Evolutionary conservation across 805 yeast species (phyloP), one percentile per base, ranked within the genome.

Genomic region (Myxozyma geophila): DNA sequence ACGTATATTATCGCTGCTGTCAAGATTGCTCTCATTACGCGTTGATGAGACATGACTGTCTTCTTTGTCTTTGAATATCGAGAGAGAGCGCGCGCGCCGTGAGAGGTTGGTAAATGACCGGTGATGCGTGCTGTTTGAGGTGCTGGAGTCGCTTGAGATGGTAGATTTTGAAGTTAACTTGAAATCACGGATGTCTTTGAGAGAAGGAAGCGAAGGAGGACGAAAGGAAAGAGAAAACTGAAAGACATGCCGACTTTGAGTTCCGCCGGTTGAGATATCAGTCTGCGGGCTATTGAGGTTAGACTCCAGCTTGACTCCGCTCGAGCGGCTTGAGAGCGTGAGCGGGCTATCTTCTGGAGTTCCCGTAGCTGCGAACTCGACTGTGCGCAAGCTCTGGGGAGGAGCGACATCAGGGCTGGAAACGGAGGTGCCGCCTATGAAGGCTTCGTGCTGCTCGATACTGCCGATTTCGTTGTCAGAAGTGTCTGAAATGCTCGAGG

Each of bases 181-280:
- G 17, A 53, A 21, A 40, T 39, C 44, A 13, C 28, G 39, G 6
- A 54, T 54, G 15, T 54, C 58, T n/a, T 41, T 48, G 2, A 56
- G 40, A 3, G 23, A 28, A 7, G 54, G 55, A 19, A 53, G 53
- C 36, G 39, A 17, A 37, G 65, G 54, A n/a, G 55, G 23, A 17
- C 2, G 36, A 21, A 63, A 59, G 19, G 67, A 63, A 7, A 63
- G 60, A 7, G 67, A 54, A 40, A 63, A 63, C 41, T 59, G 54
- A 48, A 60, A 59, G 28, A 62, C 33, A 35, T 35, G 21, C 35
- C 28, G 43, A 3, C 55, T 47, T 33, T 39, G 12, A 36, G 17
- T 43, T 17, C n/a, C 39, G 21, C 47, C 5, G 17, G 10, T 47
- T 5, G 41, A 9, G n/a, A 44, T n/a, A 17, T 51, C 54, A 10